A percentile compares a stretch with the other conserved stretches of the same genome.
phyloP scores from a whole-genome alignment of 2,329 filamentous ascomycete genomes.

The Simplicillium sp. region DNA sequence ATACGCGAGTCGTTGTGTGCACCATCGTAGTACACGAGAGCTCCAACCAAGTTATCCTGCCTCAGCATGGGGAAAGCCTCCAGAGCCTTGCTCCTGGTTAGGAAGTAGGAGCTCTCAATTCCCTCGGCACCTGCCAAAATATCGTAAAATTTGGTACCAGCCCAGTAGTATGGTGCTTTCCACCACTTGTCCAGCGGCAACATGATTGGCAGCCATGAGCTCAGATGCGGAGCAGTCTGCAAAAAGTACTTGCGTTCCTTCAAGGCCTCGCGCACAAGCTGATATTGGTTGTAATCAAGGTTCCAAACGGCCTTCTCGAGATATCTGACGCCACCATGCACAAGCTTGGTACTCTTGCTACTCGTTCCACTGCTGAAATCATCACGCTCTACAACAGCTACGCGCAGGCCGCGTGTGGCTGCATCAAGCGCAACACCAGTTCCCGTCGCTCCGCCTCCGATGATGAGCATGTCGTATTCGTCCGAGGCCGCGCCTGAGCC shows the following conservation, averaged over 20 bases:
- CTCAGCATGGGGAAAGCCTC: conserved; percentile 87
- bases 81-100: conserved; percentile 76
- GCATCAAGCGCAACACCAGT: conserved; percentile 65
- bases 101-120: conserved; percentile 81
- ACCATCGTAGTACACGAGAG: conserved; percentile 85
- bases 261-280: conserved; percentile 61
- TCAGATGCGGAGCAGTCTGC: conserved; percentile 65
- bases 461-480: conserved; percentile 60
- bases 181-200: conserved; percentile 66
- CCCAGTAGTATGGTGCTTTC: conserved; percentile 71
- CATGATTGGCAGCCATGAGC: conserved; percentile 68
- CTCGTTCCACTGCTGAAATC: conserved; percentile 67
- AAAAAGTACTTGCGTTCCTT: conserved; percentile 69
- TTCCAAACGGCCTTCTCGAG: conserved; percentile 70
- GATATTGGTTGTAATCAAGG: conserved; percentile 64
- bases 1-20: conserved; percentile 88
- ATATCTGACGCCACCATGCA: conserved; percentile 69
- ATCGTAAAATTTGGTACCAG: conserved; percentile 74
- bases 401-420: conserved; percentile 60
- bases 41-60: conserved; percentile 67
- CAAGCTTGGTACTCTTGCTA: conserved; percentile 67
- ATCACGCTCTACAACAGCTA: conserved; percentile 62
- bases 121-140: conserved; percentile 77
- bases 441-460: conserved; percentile 64
- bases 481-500: conserved; percentile 18